Conservation (phyloP, 768 basidiomycete species). For the Naganishia randhawae region DNA sequence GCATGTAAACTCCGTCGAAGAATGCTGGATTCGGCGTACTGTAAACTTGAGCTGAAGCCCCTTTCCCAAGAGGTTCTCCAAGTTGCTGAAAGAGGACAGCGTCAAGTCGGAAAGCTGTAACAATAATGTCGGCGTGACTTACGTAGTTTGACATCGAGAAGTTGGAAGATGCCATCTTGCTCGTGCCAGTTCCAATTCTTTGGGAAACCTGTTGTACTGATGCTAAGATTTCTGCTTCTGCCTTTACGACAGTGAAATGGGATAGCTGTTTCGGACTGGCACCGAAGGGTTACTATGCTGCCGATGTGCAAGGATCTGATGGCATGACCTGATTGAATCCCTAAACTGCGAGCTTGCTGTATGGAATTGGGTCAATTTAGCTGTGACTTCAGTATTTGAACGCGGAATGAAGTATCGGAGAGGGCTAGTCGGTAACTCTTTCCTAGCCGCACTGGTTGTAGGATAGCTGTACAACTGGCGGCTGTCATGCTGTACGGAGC, state of each 20-base stretch:
- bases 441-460: too few relatives aligned
- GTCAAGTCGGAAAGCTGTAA: neutral
- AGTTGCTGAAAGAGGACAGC: constrained; percentile 64
- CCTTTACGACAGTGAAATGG: neutral
- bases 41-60: constrained; percentile 95
- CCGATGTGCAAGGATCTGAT: too few relatives aligned
- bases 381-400: too few relatives aligned
- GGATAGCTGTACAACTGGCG: too few relatives aligned
- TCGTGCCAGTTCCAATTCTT: neutral
- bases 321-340: too few relatives aligned
- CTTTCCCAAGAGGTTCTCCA: constrained; percentile 91
- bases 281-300: too few relatives aligned
- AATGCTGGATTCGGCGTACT: constrained; percentile 60
- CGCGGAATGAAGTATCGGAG: too few relatives aligned
- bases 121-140: neutral
- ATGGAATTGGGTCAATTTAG: too few relatives aligned
- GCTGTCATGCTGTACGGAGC: neutral
- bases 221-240: neutral
- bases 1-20: constrained; percentile 2
- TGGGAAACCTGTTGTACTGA: neutral
- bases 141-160: constrained; percentile 25
- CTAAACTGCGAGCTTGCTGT: too few relatives aligned
- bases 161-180: constrained; percentile 9
- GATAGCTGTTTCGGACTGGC: neutral
- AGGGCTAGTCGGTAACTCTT: too few relatives aligned